These are phyloP conservation scores for Colletotrichum aenigma DNA, from an alignment of 2,329 filamentous ascomycete genomes.

Conservation along the genomic window DNA sequence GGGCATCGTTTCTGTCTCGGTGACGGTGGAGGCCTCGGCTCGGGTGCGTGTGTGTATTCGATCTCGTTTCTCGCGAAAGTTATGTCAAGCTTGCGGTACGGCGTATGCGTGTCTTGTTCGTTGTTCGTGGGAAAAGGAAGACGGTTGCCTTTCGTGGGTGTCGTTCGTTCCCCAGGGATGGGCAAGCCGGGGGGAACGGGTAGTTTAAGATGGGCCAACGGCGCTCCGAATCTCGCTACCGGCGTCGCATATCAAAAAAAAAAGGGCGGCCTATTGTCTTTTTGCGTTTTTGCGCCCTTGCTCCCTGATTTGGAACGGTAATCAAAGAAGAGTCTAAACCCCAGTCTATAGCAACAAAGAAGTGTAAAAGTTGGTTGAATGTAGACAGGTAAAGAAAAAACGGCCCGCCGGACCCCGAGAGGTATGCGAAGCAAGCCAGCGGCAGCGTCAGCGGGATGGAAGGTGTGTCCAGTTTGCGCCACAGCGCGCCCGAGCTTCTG, in stretches of 20 bases:
- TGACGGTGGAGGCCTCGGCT: neutral
- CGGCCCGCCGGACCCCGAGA: neutral
- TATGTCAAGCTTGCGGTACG: neutral
- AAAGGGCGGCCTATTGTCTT: neutral
- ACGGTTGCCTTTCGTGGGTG: neutral
- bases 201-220: neutral
- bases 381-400: neutral
- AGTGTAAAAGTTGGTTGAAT: neutral
- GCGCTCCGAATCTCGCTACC: slow-evolving; percentile 15
- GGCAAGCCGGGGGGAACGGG: neutral
- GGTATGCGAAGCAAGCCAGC: neutral
- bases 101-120: neutral
- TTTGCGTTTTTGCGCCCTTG: neutral
- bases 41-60: neutral
- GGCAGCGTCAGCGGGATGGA: neutral
- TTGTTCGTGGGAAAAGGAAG: neutral
- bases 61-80: neutral
- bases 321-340: neutral
- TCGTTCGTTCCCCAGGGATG: neutral
- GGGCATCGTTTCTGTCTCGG: slow-evolving; percentile 43
- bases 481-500: neutral
- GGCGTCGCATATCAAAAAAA: slow-evolving; percentile 7
- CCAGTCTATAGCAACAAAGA: neutral
- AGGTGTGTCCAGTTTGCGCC: neutral
- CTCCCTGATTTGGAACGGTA: neutral